A percentile compares a stretch with the other conserved stretches of the same genome.
Evolutionary conservation across 805 yeast species (phyloP).

Genomic region (Brettanomyces bruxellensis): DNA sequence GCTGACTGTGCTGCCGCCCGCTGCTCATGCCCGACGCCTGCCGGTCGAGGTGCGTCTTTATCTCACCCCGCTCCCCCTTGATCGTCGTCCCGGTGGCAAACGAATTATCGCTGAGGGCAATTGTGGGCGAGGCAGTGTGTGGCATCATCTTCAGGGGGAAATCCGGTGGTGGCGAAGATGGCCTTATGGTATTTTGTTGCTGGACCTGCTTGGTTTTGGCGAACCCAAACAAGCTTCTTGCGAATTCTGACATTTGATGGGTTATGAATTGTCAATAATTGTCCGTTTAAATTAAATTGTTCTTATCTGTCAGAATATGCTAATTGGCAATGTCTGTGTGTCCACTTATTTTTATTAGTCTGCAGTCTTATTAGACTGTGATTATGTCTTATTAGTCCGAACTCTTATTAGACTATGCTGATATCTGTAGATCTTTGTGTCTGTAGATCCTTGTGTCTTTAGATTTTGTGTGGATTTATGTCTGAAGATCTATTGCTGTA

Average conservation of each 20-base stretch:
- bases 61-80: constrained; percentile 25
- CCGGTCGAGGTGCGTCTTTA: constrained; percentile 25
- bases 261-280: too few species aligned
- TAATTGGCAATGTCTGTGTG: too few species aligned
- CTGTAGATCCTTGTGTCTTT: too few species aligned
- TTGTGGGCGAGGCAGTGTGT: constrained; percentile 53
- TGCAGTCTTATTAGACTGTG: too few species aligned
- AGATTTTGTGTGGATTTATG: too few species aligned
- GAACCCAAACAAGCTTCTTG: constrained; percentile 16
- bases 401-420: too few species aligned
- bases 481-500: too few species aligned
- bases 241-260: constrained; percentile 16
- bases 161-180: constrained; percentile 7
- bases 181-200: neutral
- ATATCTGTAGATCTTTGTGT: too few species aligned
- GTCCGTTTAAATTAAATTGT: too few species aligned
- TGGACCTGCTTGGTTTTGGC: constrained; percentile 6
- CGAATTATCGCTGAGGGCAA: constrained; percentile 53
- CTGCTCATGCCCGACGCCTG: constrained; percentile 13
- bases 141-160: constrained; percentile 31
- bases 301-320: too few species aligned
- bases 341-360: too few species aligned
- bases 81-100: constrained; percentile 65
- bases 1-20: constrained; percentile 1
- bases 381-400: too few species aligned